phyloP scores from a whole-genome alignment of 2,329 filamentous ascomycete genomes.

The Aspergillus sp. region DNA sequence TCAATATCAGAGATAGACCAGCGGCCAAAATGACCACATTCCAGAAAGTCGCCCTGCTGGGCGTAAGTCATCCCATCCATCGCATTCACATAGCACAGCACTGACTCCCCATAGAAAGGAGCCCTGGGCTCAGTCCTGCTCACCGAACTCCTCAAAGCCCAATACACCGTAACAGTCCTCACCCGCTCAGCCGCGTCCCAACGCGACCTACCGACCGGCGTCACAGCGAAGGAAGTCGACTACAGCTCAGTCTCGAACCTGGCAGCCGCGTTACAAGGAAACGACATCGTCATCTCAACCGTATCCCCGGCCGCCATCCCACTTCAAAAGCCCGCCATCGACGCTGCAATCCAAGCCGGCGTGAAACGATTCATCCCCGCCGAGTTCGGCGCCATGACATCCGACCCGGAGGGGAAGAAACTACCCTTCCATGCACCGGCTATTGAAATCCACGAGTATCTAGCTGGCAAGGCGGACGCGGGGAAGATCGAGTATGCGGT shows the following conservation, averaged over 20 bases:
- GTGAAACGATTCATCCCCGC: constrained; percentile 9
- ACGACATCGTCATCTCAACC: constrained; percentile 3
- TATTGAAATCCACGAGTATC: not conserved
- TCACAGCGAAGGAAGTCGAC: not conserved
- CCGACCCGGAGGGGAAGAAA: not conserved
- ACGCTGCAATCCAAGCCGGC: not conserved
- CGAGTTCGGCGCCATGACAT: constrained; percentile 3
- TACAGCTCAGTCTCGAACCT: not conserved
- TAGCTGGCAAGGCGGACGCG: not conserved
- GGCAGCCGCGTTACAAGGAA: not conserved
- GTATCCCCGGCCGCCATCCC: not conserved
- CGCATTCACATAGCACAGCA: not conserved
- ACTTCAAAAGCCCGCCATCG: not conserved
- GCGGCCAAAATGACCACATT: not conserved
- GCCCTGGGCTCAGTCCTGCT: constrained; percentile 5
- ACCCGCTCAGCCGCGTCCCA: not conserved
- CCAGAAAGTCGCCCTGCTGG: constrained; percentile 5
- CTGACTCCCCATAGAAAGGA: constrained; percentile 2
- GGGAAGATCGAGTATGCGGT: constrained; percentile 2
- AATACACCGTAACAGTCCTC: not conserved
- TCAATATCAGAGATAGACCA: too few relatives aligned
- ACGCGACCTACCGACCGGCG: not conserved
- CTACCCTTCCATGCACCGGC: not conserved
- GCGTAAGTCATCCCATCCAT: not conserved
- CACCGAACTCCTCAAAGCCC: not conserved